Evolutionary conservation across 768 basidiomycete genomes (phyloP).

Genomic region (Sistotremastrum niveocremeum): DNA sequence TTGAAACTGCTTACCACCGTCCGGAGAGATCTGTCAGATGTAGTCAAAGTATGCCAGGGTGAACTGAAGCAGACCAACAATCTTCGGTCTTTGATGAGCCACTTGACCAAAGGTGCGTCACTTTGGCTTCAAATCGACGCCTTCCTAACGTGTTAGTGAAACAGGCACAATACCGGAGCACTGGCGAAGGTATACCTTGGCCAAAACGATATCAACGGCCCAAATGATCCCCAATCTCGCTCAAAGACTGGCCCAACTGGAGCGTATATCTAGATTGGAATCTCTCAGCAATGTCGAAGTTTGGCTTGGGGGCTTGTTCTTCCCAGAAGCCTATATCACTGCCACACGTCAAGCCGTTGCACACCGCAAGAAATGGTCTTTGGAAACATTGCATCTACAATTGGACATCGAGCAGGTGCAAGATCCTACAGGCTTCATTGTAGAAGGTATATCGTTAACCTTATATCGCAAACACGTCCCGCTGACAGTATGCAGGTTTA

Average conservation of each 20-base stretch:
- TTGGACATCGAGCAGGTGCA: constrained; percentile 74
- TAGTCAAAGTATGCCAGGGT: constrained; percentile 76
- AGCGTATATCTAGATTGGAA: constrained; percentile 50
- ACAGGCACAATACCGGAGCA: constrained; percentile 77
- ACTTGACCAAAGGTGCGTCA: constrained; percentile 72
- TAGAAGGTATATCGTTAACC: constrained; percentile 55
- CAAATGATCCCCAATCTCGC: constrained; percentile 78
- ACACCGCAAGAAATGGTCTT: constrained; percentile 80
- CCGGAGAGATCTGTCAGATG: constrained; percentile 65
- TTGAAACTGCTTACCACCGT: constrained; percentile 67
- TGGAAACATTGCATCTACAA: constrained; percentile 73
- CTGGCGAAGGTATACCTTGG: constrained; percentile 85
- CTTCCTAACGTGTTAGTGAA: constrained; percentile 7
- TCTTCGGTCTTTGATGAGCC: constrained; percentile 79
- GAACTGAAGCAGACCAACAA: constrained; percentile 93
- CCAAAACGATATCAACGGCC: constrained; percentile 65
- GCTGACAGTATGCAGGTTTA: constrained; percentile 41
- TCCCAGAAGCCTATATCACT: constrained; percentile 92
- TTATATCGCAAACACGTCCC: constrained; percentile 5
- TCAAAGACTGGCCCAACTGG: constrained; percentile 71
- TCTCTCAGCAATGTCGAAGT: constrained; percentile 61
- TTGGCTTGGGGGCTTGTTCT: constrained; percentile 91
- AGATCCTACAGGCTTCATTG: constrained; percentile 66
- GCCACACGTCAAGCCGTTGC: constrained; percentile 94
- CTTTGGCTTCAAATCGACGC: background rate